Base-by-base conservation (phyloP, 257 asterid species). In the Solanum tarijense region DNA sequence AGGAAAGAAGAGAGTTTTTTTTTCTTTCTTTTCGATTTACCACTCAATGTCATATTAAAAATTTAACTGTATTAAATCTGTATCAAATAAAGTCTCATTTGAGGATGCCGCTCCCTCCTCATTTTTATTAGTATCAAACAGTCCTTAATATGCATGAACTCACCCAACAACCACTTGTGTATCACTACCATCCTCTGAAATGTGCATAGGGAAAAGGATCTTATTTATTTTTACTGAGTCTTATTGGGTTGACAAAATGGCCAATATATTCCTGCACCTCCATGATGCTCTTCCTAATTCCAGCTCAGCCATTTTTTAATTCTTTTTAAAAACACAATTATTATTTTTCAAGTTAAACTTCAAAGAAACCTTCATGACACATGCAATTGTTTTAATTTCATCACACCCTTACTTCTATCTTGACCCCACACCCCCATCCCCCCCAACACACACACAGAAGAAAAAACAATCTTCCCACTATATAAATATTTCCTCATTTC, bases 401-500 rank as follows among this genome's bases (percentile, higher is more conserved):
- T 90, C 91, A 74, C 85, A 71, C 83, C 85, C 83, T 88, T 89
- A 88, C 88, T 36, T 86, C 88, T 60, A 52, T 88, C 52, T 11
- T 87, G 55, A 41, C 89, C 58, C 58, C 21, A 41, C 13, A 3
- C 46, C 43, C 11, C 2, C 18, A n/a, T n/a, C n/a, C n/a, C n/a
- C 2, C 43, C 1, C 2, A 3, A 31, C 16, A 10, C 48, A 39
- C 46, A 41, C 18, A 43, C 0, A 13, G 5, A 48, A 43, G 11
- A 41, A 41, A 48, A 2, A 48, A 2, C 7, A 52, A 6, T 14
- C 1, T 12, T 88, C 29, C 65, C 88, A 34, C 93, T 89, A 94
- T 90, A 94, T 93, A 93, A 92, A 93, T 91, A 92, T 83, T 31
- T 31, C 88, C 68, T 84, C 89, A 87, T 72, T 88, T 76, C 83